Evolutionary conservation across 495 filamentous ascomycete genomes (phyloP).

Genomic region (Neurospora terricola): DNA sequence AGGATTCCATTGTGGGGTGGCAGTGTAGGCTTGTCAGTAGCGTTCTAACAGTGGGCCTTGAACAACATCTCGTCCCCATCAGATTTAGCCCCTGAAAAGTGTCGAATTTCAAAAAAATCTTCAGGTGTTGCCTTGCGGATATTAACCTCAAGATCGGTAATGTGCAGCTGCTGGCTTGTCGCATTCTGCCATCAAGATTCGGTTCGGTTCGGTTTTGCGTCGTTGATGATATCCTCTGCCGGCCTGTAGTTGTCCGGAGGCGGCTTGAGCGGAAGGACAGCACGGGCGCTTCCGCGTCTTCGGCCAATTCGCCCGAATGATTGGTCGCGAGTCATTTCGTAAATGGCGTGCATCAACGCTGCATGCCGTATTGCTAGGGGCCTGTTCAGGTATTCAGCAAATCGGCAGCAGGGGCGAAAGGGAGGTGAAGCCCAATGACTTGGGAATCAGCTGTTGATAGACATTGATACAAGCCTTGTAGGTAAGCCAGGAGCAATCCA

Average conservation of each 20-base stretch:
- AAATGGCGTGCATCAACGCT: neutral
- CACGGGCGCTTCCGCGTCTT: neutral
- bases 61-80: neutral
- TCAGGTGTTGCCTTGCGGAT: neutral
- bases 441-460: neutral
- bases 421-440: neutral
- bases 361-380: neutral
- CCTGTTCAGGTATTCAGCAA: neutral
- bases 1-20: neutral
- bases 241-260: neutral
- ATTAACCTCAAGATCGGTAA: neutral
- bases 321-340: neutral
- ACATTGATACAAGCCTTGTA: neutral
- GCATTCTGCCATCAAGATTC: neutral
- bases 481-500: neutral
- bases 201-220: neutral
- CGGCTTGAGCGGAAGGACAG: neutral
- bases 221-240: neutral
- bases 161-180: neutral
- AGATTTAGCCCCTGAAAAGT: neutral
- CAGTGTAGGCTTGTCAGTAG: neutral
- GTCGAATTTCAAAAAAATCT: neutral
- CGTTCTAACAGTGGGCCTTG: neutral
- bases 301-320: neutral
- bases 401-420: neutral